These are phyloP conservation scores for Escallonia rubra DNA, from an alignment of 129 eudicot genomes.

Conservation along the genomic window DNA sequence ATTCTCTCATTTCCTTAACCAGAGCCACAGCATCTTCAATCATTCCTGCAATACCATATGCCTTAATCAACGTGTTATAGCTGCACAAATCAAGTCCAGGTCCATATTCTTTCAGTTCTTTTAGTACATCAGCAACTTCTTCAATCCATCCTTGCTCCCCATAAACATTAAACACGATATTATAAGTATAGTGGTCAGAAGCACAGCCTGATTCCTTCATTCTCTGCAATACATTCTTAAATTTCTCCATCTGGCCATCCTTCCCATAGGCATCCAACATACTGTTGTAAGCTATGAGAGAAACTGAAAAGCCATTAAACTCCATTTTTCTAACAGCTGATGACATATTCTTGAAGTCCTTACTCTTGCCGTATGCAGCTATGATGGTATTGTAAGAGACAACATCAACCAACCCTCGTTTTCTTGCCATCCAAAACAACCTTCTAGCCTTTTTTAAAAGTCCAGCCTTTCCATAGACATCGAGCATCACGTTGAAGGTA, in stretches of 20 bases:
- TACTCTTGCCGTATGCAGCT: constrained; percentile 70
- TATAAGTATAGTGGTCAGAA: constrained; percentile 69
- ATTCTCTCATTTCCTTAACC: constrained; percentile 78
- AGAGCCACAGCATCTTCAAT: constrained; percentile 82
- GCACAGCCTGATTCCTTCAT: constrained; percentile 61
- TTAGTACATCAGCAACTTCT: constrained; percentile 61
- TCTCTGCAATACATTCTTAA: constrained; percentile 61
- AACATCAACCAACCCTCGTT: constrained; percentile 56
- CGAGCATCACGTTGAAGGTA: constrained; percentile 71
- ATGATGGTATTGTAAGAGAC: constrained; percentile 83
- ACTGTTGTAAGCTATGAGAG: constrained; percentile 86
- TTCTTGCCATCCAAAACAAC: constrained; percentile 75
- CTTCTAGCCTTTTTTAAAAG: constrained; percentile 67
- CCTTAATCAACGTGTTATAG: constrained; percentile 87
- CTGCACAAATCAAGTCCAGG: constrained; percentile 72
- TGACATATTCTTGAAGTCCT: constrained; percentile 62
- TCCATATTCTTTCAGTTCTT: constrained; percentile 70
- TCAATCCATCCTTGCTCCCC: constrained; percentile 92
- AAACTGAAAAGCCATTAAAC: constrained; percentile 73
- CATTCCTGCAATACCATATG: constrained; percentile 96
- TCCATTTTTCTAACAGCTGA: constrained; percentile 66
- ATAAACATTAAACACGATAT: constrained; percentile 74
- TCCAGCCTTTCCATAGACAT: constrained; percentile 70
- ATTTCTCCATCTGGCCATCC: constrained; percentile 81
- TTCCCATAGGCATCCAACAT: constrained; percentile 98